phyloP scores from a whole-genome alignment of 2,329 filamentous ascomycete species.

The Talaromyces sp. region DNA sequence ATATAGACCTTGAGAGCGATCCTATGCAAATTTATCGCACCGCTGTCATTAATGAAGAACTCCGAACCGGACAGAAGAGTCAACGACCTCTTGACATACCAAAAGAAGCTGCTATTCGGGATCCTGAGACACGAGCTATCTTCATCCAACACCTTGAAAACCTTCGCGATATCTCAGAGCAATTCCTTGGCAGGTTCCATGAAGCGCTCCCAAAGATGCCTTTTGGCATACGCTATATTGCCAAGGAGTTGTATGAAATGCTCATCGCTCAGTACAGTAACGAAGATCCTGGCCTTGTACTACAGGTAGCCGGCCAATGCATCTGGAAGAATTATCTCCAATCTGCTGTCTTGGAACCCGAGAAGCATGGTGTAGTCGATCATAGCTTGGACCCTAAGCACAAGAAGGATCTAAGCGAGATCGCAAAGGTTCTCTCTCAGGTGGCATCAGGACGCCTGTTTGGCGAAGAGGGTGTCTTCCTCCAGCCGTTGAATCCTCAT shows the following conservation, averaged over 20 bases:
- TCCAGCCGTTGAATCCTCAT: slow-evolving; percentile 92
- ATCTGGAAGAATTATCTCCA: slow-evolving; percentile 92
- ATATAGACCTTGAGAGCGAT: slow-evolving; percentile 90
- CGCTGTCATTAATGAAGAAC: slow-evolving; percentile 94
- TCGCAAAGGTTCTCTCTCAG: slow-evolving; percentile 87
- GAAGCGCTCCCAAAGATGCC: slow-evolving; percentile 84
- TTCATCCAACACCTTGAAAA: slow-evolving; percentile 96
- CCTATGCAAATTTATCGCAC: slow-evolving; percentile 96
- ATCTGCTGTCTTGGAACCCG: slow-evolving; percentile 81
- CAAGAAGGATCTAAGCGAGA: slow-evolving; percentile 85
- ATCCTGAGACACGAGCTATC: slow-evolving; percentile 83
- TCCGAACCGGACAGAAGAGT: slow-evolving; percentile 83
- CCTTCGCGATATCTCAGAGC: slow-evolving; percentile 88
- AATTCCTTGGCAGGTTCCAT: slow-evolving; percentile 78
- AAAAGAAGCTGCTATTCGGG: slow-evolving; percentile 90
- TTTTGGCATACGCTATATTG: slow-evolving; percentile 85
- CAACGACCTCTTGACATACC: slow-evolving; percentile 78
- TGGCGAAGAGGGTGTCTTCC: slow-evolving; percentile 89
- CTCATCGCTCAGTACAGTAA: slow-evolving; percentile 73
- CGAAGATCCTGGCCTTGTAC: slow-evolving; percentile 71
- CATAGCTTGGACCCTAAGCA: slow-evolving; percentile 84
- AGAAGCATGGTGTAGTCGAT: slow-evolving; percentile 90
- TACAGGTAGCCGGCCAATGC: slow-evolving; percentile 86
- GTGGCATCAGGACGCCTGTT: slow-evolving; percentile 85
- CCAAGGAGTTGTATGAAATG: slow-evolving; percentile 77